Evolutionary conservation across 73 alveolate genomes (phyloP).

Genomic region (Paramecium biaurelia): DNA sequence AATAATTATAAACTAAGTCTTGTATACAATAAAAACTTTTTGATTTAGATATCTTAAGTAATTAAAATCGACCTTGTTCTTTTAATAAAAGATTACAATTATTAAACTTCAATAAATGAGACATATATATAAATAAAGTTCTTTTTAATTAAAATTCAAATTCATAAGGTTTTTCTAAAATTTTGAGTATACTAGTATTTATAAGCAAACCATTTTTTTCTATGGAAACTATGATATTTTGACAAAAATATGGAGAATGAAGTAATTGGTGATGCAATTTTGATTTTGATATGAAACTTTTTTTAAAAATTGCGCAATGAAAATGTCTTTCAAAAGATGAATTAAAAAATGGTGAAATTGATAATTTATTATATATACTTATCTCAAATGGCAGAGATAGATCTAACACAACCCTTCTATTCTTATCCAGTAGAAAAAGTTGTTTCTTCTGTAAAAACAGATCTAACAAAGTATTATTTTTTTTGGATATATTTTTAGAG

Average conservation of each 20-base stretch:
- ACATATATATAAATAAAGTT: neutral
- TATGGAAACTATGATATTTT: neutral
- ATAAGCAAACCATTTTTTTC: neutral
- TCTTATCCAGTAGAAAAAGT: neutral
- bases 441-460: neutral
- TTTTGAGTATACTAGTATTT: neutral
- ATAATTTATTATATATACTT: neutral
- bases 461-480: neutral
- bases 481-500: neutral
- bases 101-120: neutral
- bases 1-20: neutral
- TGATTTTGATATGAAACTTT: neutral
- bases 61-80: neutral
- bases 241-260: neutral
- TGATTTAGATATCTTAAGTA: neutral
- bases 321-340: neutral
- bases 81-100: neutral
- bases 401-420: neutral
- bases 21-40: neutral
- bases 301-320: neutral
- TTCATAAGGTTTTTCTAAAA: neutral
- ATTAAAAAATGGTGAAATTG: neutral
- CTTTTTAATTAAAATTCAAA: neutral
- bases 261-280: constrained; percentile 3
- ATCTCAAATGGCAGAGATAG: neutral